phyloP scores from a whole-genome alignment of 2,329 filamentous ascomycete species.

The Fusarium fujikuroi region DNA sequence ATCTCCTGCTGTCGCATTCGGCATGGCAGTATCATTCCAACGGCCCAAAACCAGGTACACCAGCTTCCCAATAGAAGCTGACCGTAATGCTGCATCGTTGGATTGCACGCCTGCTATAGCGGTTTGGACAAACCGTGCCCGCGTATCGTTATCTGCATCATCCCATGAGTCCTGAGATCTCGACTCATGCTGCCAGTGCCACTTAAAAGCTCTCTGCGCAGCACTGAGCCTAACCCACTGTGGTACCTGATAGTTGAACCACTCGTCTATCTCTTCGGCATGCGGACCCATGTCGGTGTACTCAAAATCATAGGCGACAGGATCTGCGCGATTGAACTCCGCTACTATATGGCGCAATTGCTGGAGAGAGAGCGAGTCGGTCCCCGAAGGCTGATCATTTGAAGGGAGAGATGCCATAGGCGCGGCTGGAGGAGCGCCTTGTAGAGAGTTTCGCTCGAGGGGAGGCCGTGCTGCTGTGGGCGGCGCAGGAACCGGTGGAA shows the following conservation, averaged over 20 bases:
- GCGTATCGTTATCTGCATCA: conserved; percentile 66
- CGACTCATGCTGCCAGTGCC: conserved; percentile 72
- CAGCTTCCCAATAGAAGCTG: conserved; percentile 66
- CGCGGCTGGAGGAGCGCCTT: conserved; percentile 38
- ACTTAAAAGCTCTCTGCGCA: conserved; percentile 80
- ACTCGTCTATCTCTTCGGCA: conserved; percentile 93
- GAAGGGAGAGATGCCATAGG: conserved; percentile 46
- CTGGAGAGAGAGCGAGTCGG: conserved; percentile 78
- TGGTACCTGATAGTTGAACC: conserved; percentile 92
- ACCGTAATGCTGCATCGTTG: conserved; percentile 60
- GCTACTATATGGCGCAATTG: conserved; percentile 79
- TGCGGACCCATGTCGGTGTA: conserved; percentile 79
- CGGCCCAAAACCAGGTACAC: conserved; percentile 73
- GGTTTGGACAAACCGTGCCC: conserved; percentile 66
- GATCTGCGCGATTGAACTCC: conserved; percentile 76
- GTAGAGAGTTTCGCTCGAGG: conserved; percentile 47
- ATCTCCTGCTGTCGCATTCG: conserved; percentile 53
- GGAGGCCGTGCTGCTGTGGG: conserved; percentile 35
- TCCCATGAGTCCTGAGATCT: conserved; percentile 67
- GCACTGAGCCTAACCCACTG: conserved; percentile 83
- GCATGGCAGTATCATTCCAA: conserved; percentile 75
- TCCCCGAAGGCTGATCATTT: conserved; percentile 54
- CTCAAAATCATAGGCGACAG: conserved; percentile 84
- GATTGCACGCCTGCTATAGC: conserved; percentile 59
- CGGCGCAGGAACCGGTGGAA: conserved; percentile 49